Conservation (phyloP, 208 protist genomes). For the Crithidia acanthocephali region DNA sequence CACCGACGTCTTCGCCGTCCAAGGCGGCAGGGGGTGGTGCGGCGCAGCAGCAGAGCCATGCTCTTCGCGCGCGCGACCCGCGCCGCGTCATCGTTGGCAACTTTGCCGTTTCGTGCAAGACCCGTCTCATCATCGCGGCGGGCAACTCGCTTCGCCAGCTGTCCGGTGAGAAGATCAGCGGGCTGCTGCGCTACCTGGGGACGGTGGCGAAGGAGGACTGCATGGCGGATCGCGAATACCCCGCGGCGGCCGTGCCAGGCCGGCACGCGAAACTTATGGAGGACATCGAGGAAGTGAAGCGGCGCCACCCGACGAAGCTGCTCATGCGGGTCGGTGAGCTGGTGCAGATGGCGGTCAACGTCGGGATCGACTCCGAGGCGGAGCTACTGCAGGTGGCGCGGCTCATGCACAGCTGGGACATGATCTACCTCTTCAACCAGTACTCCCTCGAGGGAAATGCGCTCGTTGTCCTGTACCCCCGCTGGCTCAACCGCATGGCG, state of each 20-base stretch:
- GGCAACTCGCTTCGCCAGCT: conserved; percentile 56
- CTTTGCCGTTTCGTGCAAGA: conserved; percentile 92
- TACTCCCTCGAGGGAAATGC: conserved; percentile 68
- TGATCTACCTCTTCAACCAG: conserved; percentile 83
- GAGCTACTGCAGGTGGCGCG: conserved; percentile 78
- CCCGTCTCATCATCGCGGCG: conserved; percentile 72
- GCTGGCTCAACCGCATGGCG: conserved; percentile 84
- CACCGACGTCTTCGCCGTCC: background rate
- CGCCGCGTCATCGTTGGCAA: conserved; percentile 67
- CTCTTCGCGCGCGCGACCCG: conserved; percentile 25
- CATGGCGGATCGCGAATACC: conserved; percentile 73
- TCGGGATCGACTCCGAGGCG: conserved; percentile 74
- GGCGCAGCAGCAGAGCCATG: background rate
- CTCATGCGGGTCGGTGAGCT: conserved; percentile 80
- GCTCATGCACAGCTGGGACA: conserved; percentile 88
- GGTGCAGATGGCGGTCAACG: conserved; percentile 64
- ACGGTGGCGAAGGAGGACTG: conserved; percentile 68
- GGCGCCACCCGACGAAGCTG: conserved; percentile 61
- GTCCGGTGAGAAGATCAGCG: conserved; percentile 70
- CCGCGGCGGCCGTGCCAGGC: conserved; percentile 69
- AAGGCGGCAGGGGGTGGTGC: background rate
- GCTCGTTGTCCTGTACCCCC: conserved; percentile 76
- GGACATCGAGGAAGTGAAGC: conserved; percentile 62
- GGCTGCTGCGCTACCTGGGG: conserved; percentile 69
- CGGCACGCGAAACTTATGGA: conserved; percentile 71